A percentile compares a stretch with the other conserved stretches of the same genome.
Conservation (phyloP, 2,329 filamentous ascomycete species). For the Colletotrichum graminicola region DNA sequence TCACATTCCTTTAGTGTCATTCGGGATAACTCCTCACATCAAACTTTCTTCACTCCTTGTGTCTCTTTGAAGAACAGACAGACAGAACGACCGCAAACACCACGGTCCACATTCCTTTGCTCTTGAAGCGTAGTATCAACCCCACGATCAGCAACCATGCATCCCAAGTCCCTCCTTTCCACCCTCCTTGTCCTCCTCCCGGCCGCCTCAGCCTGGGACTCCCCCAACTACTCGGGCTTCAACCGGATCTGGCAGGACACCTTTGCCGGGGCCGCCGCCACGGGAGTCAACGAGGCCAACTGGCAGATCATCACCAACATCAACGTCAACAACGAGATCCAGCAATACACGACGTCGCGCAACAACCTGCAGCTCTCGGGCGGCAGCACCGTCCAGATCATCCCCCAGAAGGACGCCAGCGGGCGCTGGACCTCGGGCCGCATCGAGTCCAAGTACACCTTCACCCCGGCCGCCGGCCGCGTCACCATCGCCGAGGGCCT, state of each 20-base stretch:
- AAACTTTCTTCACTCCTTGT: conserved; percentile 4
- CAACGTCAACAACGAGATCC: conserved; percentile 62
- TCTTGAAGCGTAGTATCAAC: not conserved
- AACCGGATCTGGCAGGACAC: conserved; percentile 57
- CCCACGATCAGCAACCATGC: conserved; percentile 26
- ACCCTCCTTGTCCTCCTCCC: conserved; percentile 47
- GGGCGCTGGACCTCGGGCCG: conserved; percentile 64
- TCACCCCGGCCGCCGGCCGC: conserved; percentile 56
- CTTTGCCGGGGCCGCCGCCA: conserved; percentile 55
- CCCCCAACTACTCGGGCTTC: conserved; percentile 56
- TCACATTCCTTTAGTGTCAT: not conserved
- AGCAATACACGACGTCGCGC: conserved; percentile 59
- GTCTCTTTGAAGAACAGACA: not conserved
- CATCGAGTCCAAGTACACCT: conserved; percentile 61
- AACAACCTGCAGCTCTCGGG: conserved; percentile 64
- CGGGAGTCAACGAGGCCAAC: conserved; percentile 47
- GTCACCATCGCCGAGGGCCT: conserved; percentile 58
- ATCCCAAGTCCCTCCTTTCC: conserved; percentile 15
- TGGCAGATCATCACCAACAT: conserved; percentile 63
- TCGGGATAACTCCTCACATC: not conserved
- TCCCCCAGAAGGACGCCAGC: conserved; percentile 56
- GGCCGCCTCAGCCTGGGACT: conserved; percentile 51
- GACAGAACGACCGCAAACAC: not conserved
- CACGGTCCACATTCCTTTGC: conserved; percentile 30
- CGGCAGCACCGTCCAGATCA: conserved; percentile 63